These are phyloP conservation scores for Zygotorulaspora chibaensis DNA, from an alignment of 805 yeast genomes.

Conservation along the genomic window DNA sequence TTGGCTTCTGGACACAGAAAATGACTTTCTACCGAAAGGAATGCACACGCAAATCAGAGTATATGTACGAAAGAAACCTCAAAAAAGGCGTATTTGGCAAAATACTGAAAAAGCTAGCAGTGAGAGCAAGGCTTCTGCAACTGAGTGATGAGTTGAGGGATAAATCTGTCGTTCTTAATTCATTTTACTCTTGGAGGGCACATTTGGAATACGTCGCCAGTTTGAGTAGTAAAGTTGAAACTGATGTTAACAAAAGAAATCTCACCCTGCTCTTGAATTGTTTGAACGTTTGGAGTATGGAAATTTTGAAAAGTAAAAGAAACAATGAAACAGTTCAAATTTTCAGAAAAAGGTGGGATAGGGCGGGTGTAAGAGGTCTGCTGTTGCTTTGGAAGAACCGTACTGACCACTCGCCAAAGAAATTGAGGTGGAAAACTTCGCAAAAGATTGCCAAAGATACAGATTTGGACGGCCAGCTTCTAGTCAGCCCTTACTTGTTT, in stretches of 20 bases:
- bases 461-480: background rate
- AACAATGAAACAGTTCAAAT: slow-evolving; percentile 34
- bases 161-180: slow-evolving; percentile 22
- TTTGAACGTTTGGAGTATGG: slow-evolving; percentile 36
- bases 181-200: slow-evolving; percentile 25
- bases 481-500: slow-evolving; percentile 8
- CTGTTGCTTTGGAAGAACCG: slow-evolving; percentile 35
- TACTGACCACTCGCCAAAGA: slow-evolving; percentile 12
- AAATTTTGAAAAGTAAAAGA: slow-evolving; percentile 32
- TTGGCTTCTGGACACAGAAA: slow-evolving; percentile 13
- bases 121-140: background rate
- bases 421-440: slow-evolving; percentile 1
- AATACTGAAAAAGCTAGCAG: background rate
- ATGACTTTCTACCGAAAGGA: slow-evolving; percentile 6
- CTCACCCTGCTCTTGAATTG: slow-evolving; percentile 21
- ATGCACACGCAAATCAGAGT: slow-evolving; percentile 12
- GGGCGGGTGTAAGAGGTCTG: slow-evolving; percentile 38
- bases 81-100: background rate
- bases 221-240: slow-evolving; percentile 17
- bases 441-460: background rate
- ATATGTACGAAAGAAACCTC: slow-evolving; percentile 4
- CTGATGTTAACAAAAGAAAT: slow-evolving; percentile 23
- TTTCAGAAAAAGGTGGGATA: slow-evolving; percentile 38
- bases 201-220: slow-evolving; percentile 14
- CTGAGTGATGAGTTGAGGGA: slow-evolving; percentile 24